phyloP scores from a whole-genome alignment of 768 basidiomycete genomes.

The Podaxis sp. region DNA sequence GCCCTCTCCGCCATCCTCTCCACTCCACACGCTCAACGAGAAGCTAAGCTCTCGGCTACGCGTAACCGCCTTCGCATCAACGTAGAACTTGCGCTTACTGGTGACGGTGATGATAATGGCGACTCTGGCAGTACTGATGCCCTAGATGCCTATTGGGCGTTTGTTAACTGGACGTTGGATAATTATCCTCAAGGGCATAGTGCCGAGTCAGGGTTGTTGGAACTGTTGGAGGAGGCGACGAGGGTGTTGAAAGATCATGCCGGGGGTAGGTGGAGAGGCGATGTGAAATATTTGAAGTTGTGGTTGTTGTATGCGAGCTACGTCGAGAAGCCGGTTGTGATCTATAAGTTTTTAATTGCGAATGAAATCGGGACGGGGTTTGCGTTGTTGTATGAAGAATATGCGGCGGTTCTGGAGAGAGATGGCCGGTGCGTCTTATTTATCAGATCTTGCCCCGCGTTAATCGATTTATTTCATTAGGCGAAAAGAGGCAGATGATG shows the following conservation, averaged over 20 bases:
- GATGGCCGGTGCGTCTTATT: slow-evolving; percentile 63
- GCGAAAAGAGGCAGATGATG: slow-evolving; percentile 84
- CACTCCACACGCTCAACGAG: slow-evolving; percentile 77
- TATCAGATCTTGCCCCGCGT: slow-evolving; percentile 10
- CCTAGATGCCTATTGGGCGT: slow-evolving; percentile 80
- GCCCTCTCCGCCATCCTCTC: slow-evolving; percentile 71
- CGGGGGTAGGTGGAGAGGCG: slow-evolving; percentile 71
- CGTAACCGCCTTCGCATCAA: slow-evolving; percentile 70
- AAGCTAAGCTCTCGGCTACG: slow-evolving; percentile 63
- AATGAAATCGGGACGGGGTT: slow-evolving; percentile 87
- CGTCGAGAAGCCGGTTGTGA: slow-evolving; percentile 85
- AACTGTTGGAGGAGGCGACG: slow-evolving; percentile 90
- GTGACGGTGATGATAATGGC: slow-evolving; percentile 70
- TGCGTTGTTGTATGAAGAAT: slow-evolving; percentile 89
- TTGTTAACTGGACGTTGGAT: slow-evolving; percentile 91
- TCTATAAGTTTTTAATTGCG: slow-evolving; percentile 86
- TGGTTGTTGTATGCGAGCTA: slow-evolving; percentile 94
- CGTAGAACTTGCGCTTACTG: slow-evolving; percentile 61
- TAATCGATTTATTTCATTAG: slow-evolving; percentile 37
- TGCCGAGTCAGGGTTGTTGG: slow-evolving; percentile 86
- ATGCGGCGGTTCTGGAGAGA: slow-evolving; percentile 80
- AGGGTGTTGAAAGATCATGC: slow-evolving; percentile 77
- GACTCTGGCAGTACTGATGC: slow-evolving; percentile 45
- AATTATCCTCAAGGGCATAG: slow-evolving; percentile 94
- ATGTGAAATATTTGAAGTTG: slow-evolving; percentile 86